A percentile compares a stretch with the other conserved stretches of the same genome.
These are phyloP conservation scores for Petunia axillaris DNA, from an alignment of 257 asterid species.

Conservation along the genomic window DNA sequence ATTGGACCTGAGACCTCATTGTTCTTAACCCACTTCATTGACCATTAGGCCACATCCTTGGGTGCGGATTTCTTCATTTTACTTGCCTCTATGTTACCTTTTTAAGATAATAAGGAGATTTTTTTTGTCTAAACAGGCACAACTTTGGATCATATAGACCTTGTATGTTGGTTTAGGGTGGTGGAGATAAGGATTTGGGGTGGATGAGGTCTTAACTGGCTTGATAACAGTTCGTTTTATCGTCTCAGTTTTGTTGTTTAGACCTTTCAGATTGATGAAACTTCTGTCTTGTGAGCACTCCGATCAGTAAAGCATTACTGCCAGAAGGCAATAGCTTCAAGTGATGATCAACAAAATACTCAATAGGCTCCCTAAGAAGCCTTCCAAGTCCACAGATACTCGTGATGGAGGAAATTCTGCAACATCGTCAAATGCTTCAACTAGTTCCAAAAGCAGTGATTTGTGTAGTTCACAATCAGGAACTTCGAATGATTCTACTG, in stretches of 20 bases:
- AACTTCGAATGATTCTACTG: constrained; percentile 39
- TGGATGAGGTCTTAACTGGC: constrained; percentile 31
- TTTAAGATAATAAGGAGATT: constrained; percentile 45
- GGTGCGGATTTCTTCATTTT: constrained; percentile 14
- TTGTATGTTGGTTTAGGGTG: constrained; percentile 33
- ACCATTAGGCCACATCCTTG: too few species aligned
- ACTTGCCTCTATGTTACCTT: constrained; percentile 16
- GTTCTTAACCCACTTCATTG: too few species aligned
- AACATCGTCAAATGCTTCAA: constrained; percentile 45
- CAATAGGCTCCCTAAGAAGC: constrained; percentile 75
- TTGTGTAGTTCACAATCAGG: constrained; percentile 35
- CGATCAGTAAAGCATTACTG: constrained; percentile 25
- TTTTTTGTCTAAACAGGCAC: constrained; percentile 28
- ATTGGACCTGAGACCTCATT: too few species aligned
- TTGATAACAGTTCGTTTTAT: constrained; percentile 25
- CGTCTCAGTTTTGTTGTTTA: constrained; percentile 22
- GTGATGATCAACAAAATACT: constrained; percentile 74
- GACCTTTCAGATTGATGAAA: constrained; percentile 26
- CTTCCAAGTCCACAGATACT: constrained; percentile 56
- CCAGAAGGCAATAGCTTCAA: constrained; percentile 32
- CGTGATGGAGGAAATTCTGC: constrained; percentile 67
- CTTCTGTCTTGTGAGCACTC: constrained; percentile 10
- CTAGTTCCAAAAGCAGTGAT: constrained; percentile 48
- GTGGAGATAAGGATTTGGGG: constrained; percentile 35
- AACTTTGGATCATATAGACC: constrained; percentile 26